Evolutionary conservation across 2,329 filamentous ascomycete genomes (phyloP), one percentile per base, ranked within the genome.

Genomic region (Xylariaceae sp.): DNA sequence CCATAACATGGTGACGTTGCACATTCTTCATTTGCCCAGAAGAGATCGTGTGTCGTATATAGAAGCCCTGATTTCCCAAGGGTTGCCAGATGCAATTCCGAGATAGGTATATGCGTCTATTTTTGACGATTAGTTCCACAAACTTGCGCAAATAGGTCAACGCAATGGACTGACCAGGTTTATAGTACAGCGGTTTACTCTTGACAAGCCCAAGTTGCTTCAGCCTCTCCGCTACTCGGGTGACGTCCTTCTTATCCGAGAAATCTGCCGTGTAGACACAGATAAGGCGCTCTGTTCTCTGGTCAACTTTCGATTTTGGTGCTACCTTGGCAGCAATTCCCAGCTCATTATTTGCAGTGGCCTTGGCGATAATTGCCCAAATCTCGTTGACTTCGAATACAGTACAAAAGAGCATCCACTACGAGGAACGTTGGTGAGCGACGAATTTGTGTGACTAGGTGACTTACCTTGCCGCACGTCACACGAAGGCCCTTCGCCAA

Each of bases 181-280:
- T 96, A 76, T 96, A 96, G 71, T 91, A 94, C 46, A 95, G 86
- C 1, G 79, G 75, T 41, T 75, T 77, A 3, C 73, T 72, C 45
- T 63, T 77, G 47, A 88, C 78, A 33, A 95, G 74, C 6, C 82
- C 85, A 56, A 92, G 76, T 53, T 86, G 78, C 47, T 82, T 80
- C 60, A 96, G 73, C 62, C 78, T 82, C 56, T 78, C 69, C 34
- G 94, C 75, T 3, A 96, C 89, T 39, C 89, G 81, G 24, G 78
- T 80, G 5, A 96, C 82, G 69, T 96, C 91, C 3, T 80, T 76
- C 48, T 76, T 79, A 68, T 96, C 86, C 24, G 77, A 77, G 69
- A 92, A 95, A 71, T 96, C 86, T 37, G 78, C 76, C 4, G 91
- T 96, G 72, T 96, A 96, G 6, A 96, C 78, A 63, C 89, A 93